phyloP scores from a whole-genome alignment of 352 stramenopile genomes.

The Thalassiosira exigua region DNA sequence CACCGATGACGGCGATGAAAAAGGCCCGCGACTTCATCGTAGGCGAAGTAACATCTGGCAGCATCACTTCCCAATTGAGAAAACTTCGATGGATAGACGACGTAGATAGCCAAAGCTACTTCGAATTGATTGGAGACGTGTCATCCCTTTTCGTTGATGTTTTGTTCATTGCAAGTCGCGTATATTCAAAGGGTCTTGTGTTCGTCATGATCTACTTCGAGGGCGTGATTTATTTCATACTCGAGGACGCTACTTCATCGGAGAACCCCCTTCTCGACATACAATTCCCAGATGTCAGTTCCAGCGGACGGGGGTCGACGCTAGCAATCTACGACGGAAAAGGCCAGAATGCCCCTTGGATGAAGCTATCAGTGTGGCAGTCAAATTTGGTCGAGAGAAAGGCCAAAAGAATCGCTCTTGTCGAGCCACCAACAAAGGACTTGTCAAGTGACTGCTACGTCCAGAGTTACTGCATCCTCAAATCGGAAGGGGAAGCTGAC shows the following conservation, averaged over 20 bases:
- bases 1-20: slow-evolving; percentile 59
- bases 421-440: slow-evolving; percentile 29
- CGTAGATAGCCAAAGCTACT: slow-evolving; percentile 89
- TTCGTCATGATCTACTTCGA: slow-evolving; percentile 84
- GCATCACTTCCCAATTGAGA: slow-evolving; percentile 88
- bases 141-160: slow-evolving; percentile 50
- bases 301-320: slow-evolving; percentile 89
- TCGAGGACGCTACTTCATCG: slow-evolving; percentile 88
- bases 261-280: slow-evolving; percentile 94
- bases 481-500: slow-evolving; percentile 29
- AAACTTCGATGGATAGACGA: slow-evolving; percentile 92
- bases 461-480: slow-evolving; percentile 80
- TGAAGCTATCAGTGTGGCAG: slow-evolving; percentile 94
- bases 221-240: slow-evolving; percentile 91
- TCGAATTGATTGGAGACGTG: slow-evolving; percentile 88
- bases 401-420: background rate
- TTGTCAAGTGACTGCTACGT: slow-evolving; percentile 71
- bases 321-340: slow-evolving; percentile 70
- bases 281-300: slow-evolving; percentile 90
- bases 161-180: slow-evolving; percentile 72
- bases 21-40: slow-evolving; percentile 74
- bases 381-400: slow-evolving; percentile 62
- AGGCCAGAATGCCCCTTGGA: slow-evolving; percentile 54
- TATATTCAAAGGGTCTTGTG: slow-evolving; percentile 70
- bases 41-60: slow-evolving; percentile 81